These are phyloP conservation scores for Gelatoporia subvermispora DNA, from an alignment of 768 basidiomycete species.

Conservation along the genomic window DNA sequence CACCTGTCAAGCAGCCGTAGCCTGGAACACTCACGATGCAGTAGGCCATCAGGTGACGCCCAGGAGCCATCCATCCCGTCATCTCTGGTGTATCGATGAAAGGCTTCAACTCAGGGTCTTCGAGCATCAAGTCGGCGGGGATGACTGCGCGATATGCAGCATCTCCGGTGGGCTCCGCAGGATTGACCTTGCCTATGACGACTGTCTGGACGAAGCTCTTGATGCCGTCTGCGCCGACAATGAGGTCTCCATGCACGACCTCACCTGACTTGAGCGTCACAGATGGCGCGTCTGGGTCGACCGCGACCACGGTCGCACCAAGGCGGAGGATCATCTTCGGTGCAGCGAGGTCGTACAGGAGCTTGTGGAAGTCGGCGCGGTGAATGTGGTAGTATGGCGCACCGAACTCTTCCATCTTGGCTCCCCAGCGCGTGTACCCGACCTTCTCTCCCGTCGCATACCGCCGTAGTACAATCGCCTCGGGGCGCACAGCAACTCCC, in stretches of 20 bases:
- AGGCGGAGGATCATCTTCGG: slow-evolving; percentile 30
- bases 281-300: slow-evolving; percentile 28
- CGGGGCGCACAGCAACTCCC: slow-evolving; percentile 29
- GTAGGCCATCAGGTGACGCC: slow-evolving; percentile 41
- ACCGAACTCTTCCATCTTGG: slow-evolving; percentile 28
- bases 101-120: slow-evolving; percentile 45
- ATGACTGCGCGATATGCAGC: slow-evolving; percentile 57
- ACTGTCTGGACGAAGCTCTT: slow-evolving; percentile 48
- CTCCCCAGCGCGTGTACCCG: slow-evolving; percentile 33
- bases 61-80: slow-evolving; percentile 58
- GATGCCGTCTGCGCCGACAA: slow-evolving; percentile 37
- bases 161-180: slow-evolving; percentile 51
- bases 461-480: slow-evolving; percentile 33
- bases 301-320: slow-evolving; percentile 25
- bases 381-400: slow-evolving; percentile 40
- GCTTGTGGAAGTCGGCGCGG: slow-evolving; percentile 38
- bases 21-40: slow-evolving; percentile 32
- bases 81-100: slow-evolving; percentile 50
- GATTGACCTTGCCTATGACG: slow-evolving; percentile 41
- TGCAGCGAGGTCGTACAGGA: slow-evolving; percentile 31
- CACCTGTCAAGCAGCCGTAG: neutral
- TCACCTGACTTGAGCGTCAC: slow-evolving; percentile 32
- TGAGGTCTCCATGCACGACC: slow-evolving; percentile 31
- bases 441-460: slow-evolving; percentile 33
- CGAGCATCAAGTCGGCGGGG: slow-evolving; percentile 37